Evolutionary conservation across 805 yeast species (phyloP).

Genomic region (Starmerella vitae): DNA sequence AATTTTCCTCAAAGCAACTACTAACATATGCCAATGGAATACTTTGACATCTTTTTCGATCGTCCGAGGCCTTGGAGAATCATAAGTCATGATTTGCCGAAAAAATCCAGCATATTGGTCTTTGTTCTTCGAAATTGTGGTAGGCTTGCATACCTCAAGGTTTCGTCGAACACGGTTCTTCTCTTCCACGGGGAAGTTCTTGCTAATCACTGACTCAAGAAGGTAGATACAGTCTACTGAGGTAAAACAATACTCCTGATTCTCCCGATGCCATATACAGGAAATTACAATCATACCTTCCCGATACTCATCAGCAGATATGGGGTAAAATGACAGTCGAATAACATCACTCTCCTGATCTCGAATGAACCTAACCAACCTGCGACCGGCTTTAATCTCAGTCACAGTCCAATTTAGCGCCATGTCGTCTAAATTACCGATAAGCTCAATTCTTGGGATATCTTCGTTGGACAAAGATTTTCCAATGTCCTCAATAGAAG

Average conservation of each 20-base stretch:
- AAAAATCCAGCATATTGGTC: conserved; percentile 30
- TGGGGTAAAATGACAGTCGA: conserved; percentile 27
- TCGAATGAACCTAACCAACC: conserved; percentile 37
- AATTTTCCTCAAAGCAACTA: conserved; percentile 42
- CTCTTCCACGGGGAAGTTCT: conserved; percentile 51
- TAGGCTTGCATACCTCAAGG: conserved; percentile 48
- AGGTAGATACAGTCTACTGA: conserved; percentile 50
- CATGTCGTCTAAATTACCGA: conserved; percentile 26
- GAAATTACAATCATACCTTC: conserved; percentile 37
- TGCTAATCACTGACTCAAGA: conserved; percentile 41
- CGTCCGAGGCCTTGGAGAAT: conserved; percentile 51
- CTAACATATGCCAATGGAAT: conserved; percentile 43
- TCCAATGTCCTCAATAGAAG: too few species aligned
- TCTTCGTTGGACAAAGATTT: too few species aligned
- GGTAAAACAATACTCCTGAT: conserved; percentile 40
- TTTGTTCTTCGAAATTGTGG: conserved; percentile 41
- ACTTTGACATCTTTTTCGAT: conserved; percentile 62
- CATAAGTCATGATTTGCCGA: conserved; percentile 44
- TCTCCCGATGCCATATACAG: conserved; percentile 46
- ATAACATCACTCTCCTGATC: conserved; percentile 22
- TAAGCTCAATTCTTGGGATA: conserved; percentile 12
- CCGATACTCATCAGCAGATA: conserved; percentile 28
- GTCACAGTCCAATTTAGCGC: conserved; percentile 34
- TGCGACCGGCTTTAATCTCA: conserved; percentile 32
- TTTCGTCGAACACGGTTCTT: conserved; percentile 57